Evolutionary conservation across 1,284 basidiomycete genomes (phyloP), one percentile per base, ranked within the genome.

Genomic region (Exobasidium cylindrosporum): DNA sequence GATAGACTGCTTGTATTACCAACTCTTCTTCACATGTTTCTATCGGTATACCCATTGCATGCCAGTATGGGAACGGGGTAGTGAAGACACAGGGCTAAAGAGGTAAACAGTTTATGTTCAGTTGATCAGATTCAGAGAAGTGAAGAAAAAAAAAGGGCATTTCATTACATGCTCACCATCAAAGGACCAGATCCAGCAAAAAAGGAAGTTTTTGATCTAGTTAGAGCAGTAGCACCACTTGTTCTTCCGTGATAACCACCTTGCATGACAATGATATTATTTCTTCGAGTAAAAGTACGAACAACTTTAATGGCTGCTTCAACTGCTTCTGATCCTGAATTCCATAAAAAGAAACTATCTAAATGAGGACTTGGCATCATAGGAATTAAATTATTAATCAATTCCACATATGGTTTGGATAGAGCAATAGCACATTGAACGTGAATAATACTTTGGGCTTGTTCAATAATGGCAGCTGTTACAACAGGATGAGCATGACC

Each of bases 221-320:
- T 95, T 30, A 96, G 83, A 1, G 88, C 89, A 86, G 92, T 90
- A 0, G 92, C 88, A 26, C 90, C 92, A 30, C 77, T 76, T 7
- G 81, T 82, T 43, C 77, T 68, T 4, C 76, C 76, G 63, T 78
- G 76, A 66, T 78, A 78, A 6, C 68, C 73, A 47, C 63, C 75
- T 81, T 95, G 92, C 88, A 96, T 91, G 62, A 87, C 84, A 67
- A 97, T 92, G 67, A 97, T 86, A 78, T 95, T 93, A 78, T 91
- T 90, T 66, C 86, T 84, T 49, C 87, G 86, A 0, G 92, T 96
- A 35, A 88, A 83, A 17, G 81, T 80, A 44, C 93, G 86, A 1
- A 90, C 89, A 82, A 84, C 80, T 82, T 92, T 92, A 63, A 93
- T 80, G 1, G 89, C 83, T 1, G 87, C 90, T 81, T 96, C 91